Evolutionary conservation across 805 yeast species (phyloP), one percentile per base, ranked within the genome.

Genomic region (Tetrapisispora iriomotensis): DNA sequence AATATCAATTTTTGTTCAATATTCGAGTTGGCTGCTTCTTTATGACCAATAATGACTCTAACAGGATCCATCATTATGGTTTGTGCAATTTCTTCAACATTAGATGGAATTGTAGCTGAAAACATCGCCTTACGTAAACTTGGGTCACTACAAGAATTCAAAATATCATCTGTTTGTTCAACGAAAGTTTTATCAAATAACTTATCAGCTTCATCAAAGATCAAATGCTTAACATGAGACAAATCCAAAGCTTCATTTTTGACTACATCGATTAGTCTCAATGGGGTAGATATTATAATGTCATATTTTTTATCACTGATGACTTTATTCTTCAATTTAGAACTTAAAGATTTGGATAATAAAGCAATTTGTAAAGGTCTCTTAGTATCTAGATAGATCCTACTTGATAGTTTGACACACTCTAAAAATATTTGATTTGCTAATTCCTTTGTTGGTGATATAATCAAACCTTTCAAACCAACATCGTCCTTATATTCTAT

Each of bases 141-240:
- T 52, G 45, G 74, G 56, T 62, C 61, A 6, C 50, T 49, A 45
- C 67, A 61, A 3, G 63, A 55, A 27, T 47, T 68, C 44, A 92
- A 63, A 43, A 92, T 80, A 38, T 76, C 79, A 59, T 92, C 99
- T 0, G 96, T 82, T 66, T 92, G 98, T 49, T 80, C 85, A 12
- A 86, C 75, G 51, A 92, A 92, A 14, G 83, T 79, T 46, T 78
- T 74, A 52, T 92, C 96, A 49, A 92, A 84, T 42, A 92, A 66
- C 51, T 84, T 82, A 67, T 92, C 99, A 8, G 96, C 97, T 64
- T 92, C 99, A 68, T 92, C 99, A 49, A 92, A 77, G 17, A 92
- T 74, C 35, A 92, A 64, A 53, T 76, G 79, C 46, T 79, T 79
- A n/a, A 90, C 85, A 20, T 65, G 62, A 6, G 75, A 62, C 30